These are phyloP conservation scores for Drechslerella coelobrocha DNA, from an alignment of 2,329 filamentous ascomycete species.

Conservation along the genomic window DNA sequence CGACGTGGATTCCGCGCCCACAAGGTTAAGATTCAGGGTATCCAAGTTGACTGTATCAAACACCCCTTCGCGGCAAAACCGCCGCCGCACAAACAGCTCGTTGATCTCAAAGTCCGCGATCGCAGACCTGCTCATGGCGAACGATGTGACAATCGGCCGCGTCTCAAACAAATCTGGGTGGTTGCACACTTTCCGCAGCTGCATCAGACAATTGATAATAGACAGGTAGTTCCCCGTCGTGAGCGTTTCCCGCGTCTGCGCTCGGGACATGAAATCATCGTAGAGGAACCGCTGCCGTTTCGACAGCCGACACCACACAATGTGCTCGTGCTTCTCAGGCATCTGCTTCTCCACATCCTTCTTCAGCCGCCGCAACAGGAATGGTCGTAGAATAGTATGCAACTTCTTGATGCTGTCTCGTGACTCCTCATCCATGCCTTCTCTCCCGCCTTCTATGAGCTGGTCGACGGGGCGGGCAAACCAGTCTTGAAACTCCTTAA, in stretches of 20 bases:
- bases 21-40: conserved; percentile 75
- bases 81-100: conserved; percentile 72
- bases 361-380: conserved; percentile 87
- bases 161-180: conserved; percentile 97
- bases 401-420: conserved; percentile 90
- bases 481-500: conserved; percentile 96
- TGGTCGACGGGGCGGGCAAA: conserved; percentile 95
- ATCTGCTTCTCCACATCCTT: conserved; percentile 99
- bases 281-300: conserved; percentile 95
- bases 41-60: conserved; percentile 73
- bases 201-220: conserved; percentile 98
- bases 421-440: conserved; percentile 92
- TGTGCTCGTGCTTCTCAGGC: conserved; percentile 96
- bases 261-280: conserved; percentile 90
- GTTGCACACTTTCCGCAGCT: conserved; percentile 96
- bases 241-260: conserved; percentile 85
- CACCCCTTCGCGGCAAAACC: conserved; percentile 66
- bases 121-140: conserved; percentile 84
- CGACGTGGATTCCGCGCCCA: conserved; percentile 58
- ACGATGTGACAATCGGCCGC: conserved; percentile 93
- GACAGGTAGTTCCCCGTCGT: conserved; percentile 94
- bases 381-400: conserved; percentile 90
- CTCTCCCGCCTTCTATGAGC: conserved; percentile 90
- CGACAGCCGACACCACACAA: conserved; percentile 92
- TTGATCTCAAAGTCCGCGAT: conserved; percentile 75